Conservation (phyloP, 2,329 filamentous ascomycete species). For the Teratosphaeria viscida region DNA sequence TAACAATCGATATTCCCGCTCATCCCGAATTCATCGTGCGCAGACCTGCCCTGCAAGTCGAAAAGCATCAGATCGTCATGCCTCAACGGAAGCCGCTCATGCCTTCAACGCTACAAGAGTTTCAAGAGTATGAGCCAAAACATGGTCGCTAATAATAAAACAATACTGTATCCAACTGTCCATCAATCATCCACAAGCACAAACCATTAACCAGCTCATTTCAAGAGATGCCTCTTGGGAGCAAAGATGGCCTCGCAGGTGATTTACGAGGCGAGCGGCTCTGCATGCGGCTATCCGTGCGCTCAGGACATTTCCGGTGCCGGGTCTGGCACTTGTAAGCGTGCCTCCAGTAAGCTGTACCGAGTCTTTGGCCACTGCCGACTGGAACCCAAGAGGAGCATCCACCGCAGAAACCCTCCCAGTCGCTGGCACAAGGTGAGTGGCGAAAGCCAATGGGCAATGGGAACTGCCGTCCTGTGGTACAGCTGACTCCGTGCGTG, state of each 20-base stretch:
- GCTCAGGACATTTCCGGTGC: slow-evolving; percentile 2
- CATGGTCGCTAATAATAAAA: too few species aligned
- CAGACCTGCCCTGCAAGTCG: not conserved
- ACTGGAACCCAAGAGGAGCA: slow-evolving; percentile 73
- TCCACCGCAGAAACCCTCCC: slow-evolving; percentile 68
- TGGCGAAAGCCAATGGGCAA: slow-evolving; percentile 66
- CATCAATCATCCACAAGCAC: not conserved
- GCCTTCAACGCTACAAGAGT: slow-evolving; percentile 12
- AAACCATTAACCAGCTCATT: not conserved
- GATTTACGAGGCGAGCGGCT: slow-evolving; percentile 7
- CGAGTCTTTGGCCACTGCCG: slow-evolving; percentile 80
- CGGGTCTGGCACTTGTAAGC: slow-evolving; percentile 55
- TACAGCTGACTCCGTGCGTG: slow-evolving; percentile 73
- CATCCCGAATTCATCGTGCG: not conserved
- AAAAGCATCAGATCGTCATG: not conserved
- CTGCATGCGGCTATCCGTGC: not conserved
- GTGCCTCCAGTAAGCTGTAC: slow-evolving; percentile 85
- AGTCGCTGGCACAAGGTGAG: slow-evolving; percentile 71
- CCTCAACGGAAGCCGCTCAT: not conserved
- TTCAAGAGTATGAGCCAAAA: slow-evolving; percentile 9
- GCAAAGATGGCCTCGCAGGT: not conserved
- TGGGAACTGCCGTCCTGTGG: slow-evolving; percentile 68
- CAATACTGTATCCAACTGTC: not conserved
- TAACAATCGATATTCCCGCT: not conserved
- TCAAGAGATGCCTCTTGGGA: not conserved